Base-by-base conservation (phyloP, 345 rosid genomes). In the Camelina neglecta region DNA sequence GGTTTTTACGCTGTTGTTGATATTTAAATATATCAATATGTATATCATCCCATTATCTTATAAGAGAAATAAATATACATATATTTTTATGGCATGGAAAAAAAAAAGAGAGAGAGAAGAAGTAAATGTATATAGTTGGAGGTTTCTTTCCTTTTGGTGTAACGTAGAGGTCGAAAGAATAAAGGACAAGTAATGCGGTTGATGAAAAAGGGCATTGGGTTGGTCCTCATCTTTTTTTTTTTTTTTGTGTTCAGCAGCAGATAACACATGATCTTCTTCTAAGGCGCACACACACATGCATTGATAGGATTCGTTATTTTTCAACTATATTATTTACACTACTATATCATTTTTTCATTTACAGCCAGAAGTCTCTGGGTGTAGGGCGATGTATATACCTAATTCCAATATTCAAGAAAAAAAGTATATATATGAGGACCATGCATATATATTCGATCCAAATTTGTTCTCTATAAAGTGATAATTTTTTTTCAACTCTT, bases 161-260 rank as follows among this genome's bases (percentile, higher is more conserved):
- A 23, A 50, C 56, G 69, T 68, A 62, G 80, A 77, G 65, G 68
- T 71, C 41, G 47, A 65, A 49, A 71, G 61, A 71, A 77, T 56
- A 56, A 47, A 71, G 24, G 26, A 63, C 16, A 60, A 60, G 45
- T 18, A 49, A 76, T 20, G 65, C 16, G 64, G 64, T 69, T 55
- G 81, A 77, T 77, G 24, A 57, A 69, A 71, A 77, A 77, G 57
- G 49, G 42, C 42, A 49, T 10, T 35, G 2, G 38, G 33, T 68
- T 77, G 81, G 73, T 77, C 81, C 68, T 71, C 47, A 4, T 47
- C 72, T 49, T 55, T 77, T 70, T 38, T 70, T 6, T 8, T 33
- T 29, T 29, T 4, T 4, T 4, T 29, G 31, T 29, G 31, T 29
- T 29, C 31, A 29, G 31, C 47, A 72, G 56, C 68, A 65, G 56